phyloP scores from a whole-genome alignment of 495 filamentous ascomycete genomes.

The Physcia stellaris region DNA sequence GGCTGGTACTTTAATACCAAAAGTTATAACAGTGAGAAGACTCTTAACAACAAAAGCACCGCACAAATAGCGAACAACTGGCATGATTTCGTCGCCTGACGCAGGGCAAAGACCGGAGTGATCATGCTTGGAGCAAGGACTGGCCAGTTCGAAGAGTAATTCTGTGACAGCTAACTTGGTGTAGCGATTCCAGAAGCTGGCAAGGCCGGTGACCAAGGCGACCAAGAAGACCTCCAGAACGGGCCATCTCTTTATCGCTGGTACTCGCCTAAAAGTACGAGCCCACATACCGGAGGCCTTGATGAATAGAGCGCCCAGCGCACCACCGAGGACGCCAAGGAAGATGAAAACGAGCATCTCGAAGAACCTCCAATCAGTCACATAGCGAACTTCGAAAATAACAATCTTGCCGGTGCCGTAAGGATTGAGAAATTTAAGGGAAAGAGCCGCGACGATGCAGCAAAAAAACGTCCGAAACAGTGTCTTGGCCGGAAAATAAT shows the following conservation, averaged over 20 bases:
- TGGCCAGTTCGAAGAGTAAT: slow-evolving; percentile 77
- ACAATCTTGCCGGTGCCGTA: slow-evolving; percentile 96
- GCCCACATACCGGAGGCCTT: slow-evolving; percentile 90
- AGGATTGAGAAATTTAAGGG: slow-evolving; percentile 86
- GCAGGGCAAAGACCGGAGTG: slow-evolving; percentile 59
- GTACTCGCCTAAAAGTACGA: slow-evolving; percentile 68
- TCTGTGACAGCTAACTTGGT: slow-evolving; percentile 84
- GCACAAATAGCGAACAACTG: slow-evolving; percentile 52
- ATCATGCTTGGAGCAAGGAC: slow-evolving; percentile 62
- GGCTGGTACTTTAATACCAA: slow-evolving; percentile 89
- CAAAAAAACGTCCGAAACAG: slow-evolving; percentile 97
- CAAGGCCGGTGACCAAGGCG: slow-evolving; percentile 66
- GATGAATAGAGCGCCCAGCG: slow-evolving; percentile 82
- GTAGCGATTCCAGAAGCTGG: slow-evolving; percentile 88
- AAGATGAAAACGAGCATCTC: slow-evolving; percentile 77
- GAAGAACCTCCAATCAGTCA: slow-evolving; percentile 89
- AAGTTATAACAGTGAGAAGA: slow-evolving; percentile 73
- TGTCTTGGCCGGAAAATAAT: slow-evolving; percentile 98
- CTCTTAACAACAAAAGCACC: slow-evolving; percentile 83
- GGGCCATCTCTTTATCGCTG: slow-evolving; percentile 67
- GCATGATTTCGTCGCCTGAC: slow-evolving; percentile 56
- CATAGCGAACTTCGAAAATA: slow-evolving; percentile 83
- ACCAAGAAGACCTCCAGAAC: slow-evolving; percentile 82
- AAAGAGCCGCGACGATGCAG: slow-evolving; percentile 82
- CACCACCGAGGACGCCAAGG: slow-evolving; percentile 73